Conservation (phyloP, 2,329 filamentous ascomycete species). For the Curvularia hawaiiensis region DNA sequence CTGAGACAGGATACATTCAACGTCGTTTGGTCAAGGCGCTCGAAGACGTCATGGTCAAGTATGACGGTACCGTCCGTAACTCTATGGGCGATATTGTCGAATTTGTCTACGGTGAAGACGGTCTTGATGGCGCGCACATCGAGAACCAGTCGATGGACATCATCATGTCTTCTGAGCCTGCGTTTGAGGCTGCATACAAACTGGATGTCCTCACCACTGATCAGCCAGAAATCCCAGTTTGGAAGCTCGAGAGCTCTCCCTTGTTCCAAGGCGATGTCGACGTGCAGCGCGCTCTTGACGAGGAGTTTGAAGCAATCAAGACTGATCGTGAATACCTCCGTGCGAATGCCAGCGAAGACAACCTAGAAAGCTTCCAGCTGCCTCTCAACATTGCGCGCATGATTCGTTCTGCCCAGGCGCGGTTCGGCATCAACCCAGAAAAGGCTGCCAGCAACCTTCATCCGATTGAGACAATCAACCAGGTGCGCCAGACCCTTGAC, state of each 20-base stretch:
- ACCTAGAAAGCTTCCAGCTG: constrained; percentile 85
- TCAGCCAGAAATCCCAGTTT: constrained; percentile 64
- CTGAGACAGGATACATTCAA: constrained; percentile 98
- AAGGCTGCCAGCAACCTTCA: constrained; percentile 86
- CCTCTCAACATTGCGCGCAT: constrained; percentile 91
- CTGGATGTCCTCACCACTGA: constrained; percentile 85
- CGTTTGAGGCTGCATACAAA: constrained; percentile 81
- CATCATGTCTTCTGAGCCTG: constrained; percentile 76
- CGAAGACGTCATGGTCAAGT: constrained; percentile 96
- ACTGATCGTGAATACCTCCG: constrained; percentile 79
- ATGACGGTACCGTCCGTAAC: constrained; percentile 96
- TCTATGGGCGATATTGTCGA: constrained; percentile 96
- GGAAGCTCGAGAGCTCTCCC: constrained; percentile 82
- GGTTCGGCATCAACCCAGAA: constrained; percentile 83
- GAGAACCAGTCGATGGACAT: constrained; percentile 91
- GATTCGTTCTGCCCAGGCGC: constrained; percentile 85
- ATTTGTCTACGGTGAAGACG: constrained; percentile 97
- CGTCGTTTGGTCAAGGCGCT: constrained; percentile 97
- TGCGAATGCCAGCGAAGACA: constrained; percentile 66
- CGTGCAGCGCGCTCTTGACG: constrained; percentile 83
- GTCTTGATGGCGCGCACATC: constrained; percentile 89
- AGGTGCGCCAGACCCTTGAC: constrained; percentile 74
- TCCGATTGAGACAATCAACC: constrained; percentile 83
- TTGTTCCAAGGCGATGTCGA: constrained; percentile 87
- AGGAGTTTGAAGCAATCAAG: constrained; percentile 80